phyloP scores from a whole-genome alignment of 768 basidiomycete genomes.

The Calvatia gigantea region DNA sequence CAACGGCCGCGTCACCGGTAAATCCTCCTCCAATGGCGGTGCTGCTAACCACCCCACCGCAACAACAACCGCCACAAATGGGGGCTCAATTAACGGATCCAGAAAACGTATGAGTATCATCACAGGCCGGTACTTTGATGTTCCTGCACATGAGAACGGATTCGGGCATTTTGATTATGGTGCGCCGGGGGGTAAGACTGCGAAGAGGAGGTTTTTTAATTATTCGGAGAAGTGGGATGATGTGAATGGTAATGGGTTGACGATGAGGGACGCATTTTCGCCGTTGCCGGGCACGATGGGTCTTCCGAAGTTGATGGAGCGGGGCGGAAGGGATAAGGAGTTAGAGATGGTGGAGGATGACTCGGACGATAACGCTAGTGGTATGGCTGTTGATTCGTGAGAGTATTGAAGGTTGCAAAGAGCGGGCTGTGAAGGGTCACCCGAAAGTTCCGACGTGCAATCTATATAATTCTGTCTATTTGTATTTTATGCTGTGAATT shows the following conservation, averaged over 20 bases:
- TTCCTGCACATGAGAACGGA: constrained; percentile 40
- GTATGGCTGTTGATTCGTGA: constrained; percentile 16
- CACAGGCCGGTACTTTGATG: constrained; percentile 56
- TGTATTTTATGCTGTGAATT: too few species aligned
- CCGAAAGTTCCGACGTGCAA: too few species aligned
- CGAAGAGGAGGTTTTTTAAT: constrained; percentile 58
- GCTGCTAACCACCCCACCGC: constrained; percentile 14
- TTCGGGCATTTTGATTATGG: constrained; percentile 37
- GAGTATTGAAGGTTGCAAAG: too few species aligned
- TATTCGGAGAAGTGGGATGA: constrained; percentile 37
- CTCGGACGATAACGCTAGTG: constrained; percentile 17
- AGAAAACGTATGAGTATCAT: constrained; percentile 65
- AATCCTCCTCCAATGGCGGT: neutral
- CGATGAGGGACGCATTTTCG: constrained; percentile 12
- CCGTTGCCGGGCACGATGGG: constrained; percentile 10
- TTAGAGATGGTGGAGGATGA: constrained; percentile 17
- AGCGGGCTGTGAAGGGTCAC: too few species aligned
- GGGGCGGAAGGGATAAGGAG: constrained; percentile 18
- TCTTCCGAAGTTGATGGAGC: constrained; percentile 19
- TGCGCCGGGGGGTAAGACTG: constrained; percentile 24
- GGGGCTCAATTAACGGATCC: constrained; percentile 18
- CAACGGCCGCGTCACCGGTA: constrained; percentile 12
- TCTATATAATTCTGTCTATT: too few species aligned
- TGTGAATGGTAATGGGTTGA: constrained; percentile 12
- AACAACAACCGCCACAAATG: constrained; percentile 18